Evolutionary conservation across 768 basidiomycete species (phyloP).

Genomic region (Clitopilus passeckerianus): DNA sequence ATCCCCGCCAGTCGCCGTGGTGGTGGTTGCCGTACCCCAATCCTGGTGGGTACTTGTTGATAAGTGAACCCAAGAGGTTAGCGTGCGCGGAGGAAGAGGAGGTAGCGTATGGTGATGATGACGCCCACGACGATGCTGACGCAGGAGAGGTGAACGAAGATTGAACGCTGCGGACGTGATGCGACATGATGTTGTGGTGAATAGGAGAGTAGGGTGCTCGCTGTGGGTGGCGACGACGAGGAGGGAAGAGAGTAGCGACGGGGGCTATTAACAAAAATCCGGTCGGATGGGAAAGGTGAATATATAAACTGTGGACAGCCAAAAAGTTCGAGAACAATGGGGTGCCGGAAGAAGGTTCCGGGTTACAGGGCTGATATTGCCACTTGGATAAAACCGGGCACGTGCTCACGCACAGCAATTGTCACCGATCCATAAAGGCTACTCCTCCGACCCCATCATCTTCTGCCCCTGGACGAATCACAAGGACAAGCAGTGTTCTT

Average conservation of each 20-base stretch:
- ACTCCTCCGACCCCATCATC: neutral
- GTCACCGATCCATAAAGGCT: neutral
- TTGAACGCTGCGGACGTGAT: conserved; percentile 38
- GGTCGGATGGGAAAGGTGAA: neutral
- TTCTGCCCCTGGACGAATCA: neutral
- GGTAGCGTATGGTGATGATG: conserved; percentile 4
- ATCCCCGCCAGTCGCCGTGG: conserved; percentile 1
- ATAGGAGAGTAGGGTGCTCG: neutral
- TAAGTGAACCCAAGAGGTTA: conserved; percentile 14
- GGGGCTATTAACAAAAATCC: neutral
- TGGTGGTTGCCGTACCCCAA: conserved; percentile 3
- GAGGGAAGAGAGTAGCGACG: neutral
- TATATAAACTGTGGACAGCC: neutral
- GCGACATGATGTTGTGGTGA: conserved; percentile 12
- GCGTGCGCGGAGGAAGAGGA: conserved; percentile 10
- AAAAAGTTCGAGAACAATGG: conserved; percentile 1
- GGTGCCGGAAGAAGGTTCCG: neutral
- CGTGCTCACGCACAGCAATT: neutral
- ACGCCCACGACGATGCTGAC: conserved; percentile 19
- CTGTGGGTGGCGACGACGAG: neutral
- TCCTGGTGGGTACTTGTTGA: conserved; percentile 18
- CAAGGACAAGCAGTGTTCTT: neutral
- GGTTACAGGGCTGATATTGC: neutral
- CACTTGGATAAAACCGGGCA: neutral
- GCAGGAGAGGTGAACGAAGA: conserved; percentile 24